phyloP scores from a whole-genome alignment of 1,284 basidiomycete species.

The Tremellales sp. region DNA sequence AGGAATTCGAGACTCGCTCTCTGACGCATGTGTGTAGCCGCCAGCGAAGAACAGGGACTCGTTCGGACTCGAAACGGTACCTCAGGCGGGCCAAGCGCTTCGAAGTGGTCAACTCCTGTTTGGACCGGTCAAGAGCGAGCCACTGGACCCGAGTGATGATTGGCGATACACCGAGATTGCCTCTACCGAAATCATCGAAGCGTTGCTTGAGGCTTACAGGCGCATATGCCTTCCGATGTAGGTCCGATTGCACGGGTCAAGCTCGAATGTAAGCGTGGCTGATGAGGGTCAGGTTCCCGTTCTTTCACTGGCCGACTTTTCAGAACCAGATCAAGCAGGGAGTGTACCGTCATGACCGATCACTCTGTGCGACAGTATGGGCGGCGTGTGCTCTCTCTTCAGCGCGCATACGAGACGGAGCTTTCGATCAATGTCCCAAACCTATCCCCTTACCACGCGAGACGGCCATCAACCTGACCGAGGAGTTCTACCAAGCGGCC shows the following conservation, averaged over 20 bases:
- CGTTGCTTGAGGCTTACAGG: constrained; percentile 29
- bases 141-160: background rate
- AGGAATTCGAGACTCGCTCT: background rate
- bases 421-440: constrained; percentile 6
- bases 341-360: constrained; percentile 29
- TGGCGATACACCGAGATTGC: constrained; percentile 36
- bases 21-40: constrained; percentile 1
- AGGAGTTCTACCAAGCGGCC: constrained; percentile 23
- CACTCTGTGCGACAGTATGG: constrained; percentile 36
- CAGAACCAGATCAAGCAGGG: constrained; percentile 16
- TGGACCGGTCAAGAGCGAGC: background rate
- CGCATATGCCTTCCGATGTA: constrained; percentile 38
- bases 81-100: too few species aligned
- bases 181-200: constrained; percentile 24
- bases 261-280: constrained; percentile 1
- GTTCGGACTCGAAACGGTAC: too few species aligned
- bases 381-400: constrained; percentile 40
- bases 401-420: constrained; percentile 41
- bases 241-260: constrained; percentile 1
- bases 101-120: too few species aligned
- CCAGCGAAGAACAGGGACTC: constrained; percentile 3
- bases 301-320: constrained; percentile 47
- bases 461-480: constrained; percentile 6
- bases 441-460: constrained; percentile 1
- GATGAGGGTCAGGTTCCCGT: constrained; percentile 26